Conservation (phyloP, 768 basidiomycete species). For the Cantharellus anzutake region DNA sequence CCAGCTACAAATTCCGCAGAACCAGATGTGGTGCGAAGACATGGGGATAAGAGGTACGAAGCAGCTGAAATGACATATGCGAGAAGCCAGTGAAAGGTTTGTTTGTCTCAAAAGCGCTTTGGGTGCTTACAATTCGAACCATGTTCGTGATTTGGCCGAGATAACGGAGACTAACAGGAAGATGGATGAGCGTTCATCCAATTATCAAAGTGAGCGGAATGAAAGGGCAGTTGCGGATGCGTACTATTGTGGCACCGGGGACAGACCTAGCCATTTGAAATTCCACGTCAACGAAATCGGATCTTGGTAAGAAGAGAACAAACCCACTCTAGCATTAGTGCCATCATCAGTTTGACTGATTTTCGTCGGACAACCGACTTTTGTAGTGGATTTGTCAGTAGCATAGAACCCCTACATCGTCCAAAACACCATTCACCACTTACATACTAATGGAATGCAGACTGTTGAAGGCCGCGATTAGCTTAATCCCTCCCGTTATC, state of each 20-base stretch:
- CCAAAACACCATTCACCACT: slow-evolving; percentile 1
- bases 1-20: slow-evolving; percentile 57
- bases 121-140: slow-evolving; percentile 43
- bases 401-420: neutral
- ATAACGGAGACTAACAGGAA: slow-evolving; percentile 31
- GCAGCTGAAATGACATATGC: slow-evolving; percentile 13
- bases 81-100: neutral
- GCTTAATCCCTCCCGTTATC: neutral
- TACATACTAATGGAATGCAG: slow-evolving; percentile 21
- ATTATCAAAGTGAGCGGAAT: neutral
- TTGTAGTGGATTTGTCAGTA: neutral
- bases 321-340: neutral
- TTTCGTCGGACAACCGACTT: neutral
- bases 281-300: neutral
- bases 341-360: neutral
- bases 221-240: slow-evolving; percentile 7
- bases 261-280: slow-evolving; percentile 30
- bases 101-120: neutral
- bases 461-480: slow-evolving; percentile 11
- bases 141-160: slow-evolving; percentile 41
- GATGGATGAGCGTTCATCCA: neutral
- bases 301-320: neutral
- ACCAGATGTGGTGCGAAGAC: slow-evolving; percentile 40
- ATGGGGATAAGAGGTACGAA: slow-evolving; percentile 55
- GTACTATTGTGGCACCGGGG: slow-evolving; percentile 56